Conservation (phyloP, 139 green algal species). For the Chlorella vulgaris region DNA sequence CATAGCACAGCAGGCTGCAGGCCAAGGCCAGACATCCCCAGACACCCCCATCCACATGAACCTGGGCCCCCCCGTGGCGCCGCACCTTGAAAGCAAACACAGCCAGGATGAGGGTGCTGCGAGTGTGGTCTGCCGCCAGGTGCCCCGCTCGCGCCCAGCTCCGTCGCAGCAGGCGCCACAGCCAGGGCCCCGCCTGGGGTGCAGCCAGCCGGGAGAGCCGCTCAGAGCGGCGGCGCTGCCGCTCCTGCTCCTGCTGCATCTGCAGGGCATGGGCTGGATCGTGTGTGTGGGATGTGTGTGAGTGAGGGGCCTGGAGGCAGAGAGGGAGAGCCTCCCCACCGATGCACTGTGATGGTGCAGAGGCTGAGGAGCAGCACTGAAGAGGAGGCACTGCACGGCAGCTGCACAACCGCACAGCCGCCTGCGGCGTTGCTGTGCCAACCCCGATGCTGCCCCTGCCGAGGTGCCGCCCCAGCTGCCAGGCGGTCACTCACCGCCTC, state of each 20-base stretch:
- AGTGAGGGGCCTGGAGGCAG: background rate
- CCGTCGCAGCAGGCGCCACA: conserved; percentile 25
- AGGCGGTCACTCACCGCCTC: conserved; percentile 67
- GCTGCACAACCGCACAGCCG: too few relatives aligned
- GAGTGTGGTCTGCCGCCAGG: conserved; percentile 63
- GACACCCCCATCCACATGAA: background rate
- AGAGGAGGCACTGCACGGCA: too few relatives aligned
- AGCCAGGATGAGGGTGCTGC: conserved; percentile 74
- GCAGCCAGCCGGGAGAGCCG: conserved; percentile 22
- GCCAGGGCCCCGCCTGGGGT: conserved; percentile 5
- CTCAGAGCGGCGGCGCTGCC: conserved; percentile 38
- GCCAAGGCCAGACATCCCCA: too few relatives aligned
- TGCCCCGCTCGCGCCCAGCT: conserved; percentile 45
- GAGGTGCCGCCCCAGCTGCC: too few relatives aligned
- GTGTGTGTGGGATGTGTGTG: background rate
- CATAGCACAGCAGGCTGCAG: background rate
- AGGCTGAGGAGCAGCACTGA: background rate
- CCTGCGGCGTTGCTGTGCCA: too few relatives aligned
- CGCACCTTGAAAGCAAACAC: conserved; percentile 91
- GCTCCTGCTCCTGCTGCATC: conserved; percentile 39
- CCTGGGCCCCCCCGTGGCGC: background rate
- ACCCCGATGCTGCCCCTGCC: too few relatives aligned
- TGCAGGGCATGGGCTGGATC: conserved; percentile 19
- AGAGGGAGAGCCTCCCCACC: too few relatives aligned
- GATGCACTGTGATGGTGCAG: too few relatives aligned